Conservation (phyloP, 1,284 basidiomycete genomes). For the Nidula niveotomentosa region DNA sequence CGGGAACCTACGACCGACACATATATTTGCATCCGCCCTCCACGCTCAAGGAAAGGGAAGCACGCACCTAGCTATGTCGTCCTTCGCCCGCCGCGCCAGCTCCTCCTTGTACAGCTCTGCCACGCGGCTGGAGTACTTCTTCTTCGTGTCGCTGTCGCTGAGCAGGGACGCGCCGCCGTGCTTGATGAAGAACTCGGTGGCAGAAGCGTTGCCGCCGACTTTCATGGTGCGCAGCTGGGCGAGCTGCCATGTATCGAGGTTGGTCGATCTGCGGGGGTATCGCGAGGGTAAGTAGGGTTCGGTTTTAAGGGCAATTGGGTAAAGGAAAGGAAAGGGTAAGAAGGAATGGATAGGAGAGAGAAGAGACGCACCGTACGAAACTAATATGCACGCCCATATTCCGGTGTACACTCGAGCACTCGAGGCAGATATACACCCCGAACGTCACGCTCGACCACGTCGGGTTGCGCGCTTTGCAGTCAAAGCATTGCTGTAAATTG, state of each 20-base stretch:
- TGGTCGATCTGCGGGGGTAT: constrained; percentile 75
- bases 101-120: constrained; percentile 95
- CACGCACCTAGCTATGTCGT: constrained; percentile 72
- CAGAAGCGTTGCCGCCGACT: constrained; percentile 91
- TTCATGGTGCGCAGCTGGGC: constrained; percentile 95
- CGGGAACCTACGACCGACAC: constrained; percentile 55
- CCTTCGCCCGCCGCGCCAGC: constrained; percentile 78
- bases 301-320: no score
- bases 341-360: constrained; percentile 9
- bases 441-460: constrained; percentile 98
- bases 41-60: not conserved
- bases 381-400: constrained; percentile 99
- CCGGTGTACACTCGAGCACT: constrained; percentile 94
- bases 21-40: not conserved
- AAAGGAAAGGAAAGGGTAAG: not conserved
- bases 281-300: not conserved
- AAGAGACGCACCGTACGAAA: constrained; percentile 83
- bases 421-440: constrained; percentile 97
- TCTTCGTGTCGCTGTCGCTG: constrained; percentile 78
- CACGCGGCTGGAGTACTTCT: constrained; percentile 85
- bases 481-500: constrained; percentile 82
- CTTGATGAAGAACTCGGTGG: constrained; percentile 88
- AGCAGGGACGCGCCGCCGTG: constrained; percentile 79
- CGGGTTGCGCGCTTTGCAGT: constrained; percentile 95
- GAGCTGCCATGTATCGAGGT: constrained; percentile 95